phyloP scores from a whole-genome alignment of 1,284 basidiomycete species.

The Chalciporus sp. region DNA sequence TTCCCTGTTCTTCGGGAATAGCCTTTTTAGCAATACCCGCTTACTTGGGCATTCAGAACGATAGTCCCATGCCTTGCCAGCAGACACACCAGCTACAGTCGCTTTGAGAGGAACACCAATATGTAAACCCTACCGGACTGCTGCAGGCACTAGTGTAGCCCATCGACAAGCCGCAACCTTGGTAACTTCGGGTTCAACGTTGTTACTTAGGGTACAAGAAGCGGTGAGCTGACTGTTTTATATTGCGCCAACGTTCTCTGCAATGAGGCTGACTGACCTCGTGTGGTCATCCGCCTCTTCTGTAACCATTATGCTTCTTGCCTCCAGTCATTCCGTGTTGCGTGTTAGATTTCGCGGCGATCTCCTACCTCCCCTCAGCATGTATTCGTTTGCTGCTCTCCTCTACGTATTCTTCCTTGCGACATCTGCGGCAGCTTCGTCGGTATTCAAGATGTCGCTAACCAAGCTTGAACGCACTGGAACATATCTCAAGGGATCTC shows the following conservation, averaged over 20 bases:
- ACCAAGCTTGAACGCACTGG: constrained; percentile 12
- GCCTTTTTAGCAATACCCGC: too few relatives aligned
- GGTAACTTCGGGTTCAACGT: neutral
- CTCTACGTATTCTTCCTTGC: constrained; percentile 12
- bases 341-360: too few relatives aligned
- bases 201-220: too few relatives aligned
- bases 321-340: neutral
- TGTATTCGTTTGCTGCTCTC: constrained; percentile 18
- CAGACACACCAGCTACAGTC: too few relatives aligned
- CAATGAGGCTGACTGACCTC: neutral
- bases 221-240: too few relatives aligned
- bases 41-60: too few relatives aligned
- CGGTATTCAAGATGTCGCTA: constrained; percentile 12
- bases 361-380: neutral
- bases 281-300: neutral
- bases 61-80: too few relatives aligned
- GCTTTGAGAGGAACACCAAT: too few relatives aligned
- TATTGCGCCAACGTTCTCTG: neutral
- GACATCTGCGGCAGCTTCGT: constrained; percentile 13
- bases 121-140: too few relatives aligned
- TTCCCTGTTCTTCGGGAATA: too few relatives aligned
- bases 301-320: neutral
- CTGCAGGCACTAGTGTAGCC: too few relatives aligned
- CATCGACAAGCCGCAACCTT: too few relatives aligned
- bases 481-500: constrained; percentile 19